These are phyloP conservation scores for Suillus sp. DNA, from an alignment of 768 basidiomycete genomes.

Conservation along the genomic window DNA sequence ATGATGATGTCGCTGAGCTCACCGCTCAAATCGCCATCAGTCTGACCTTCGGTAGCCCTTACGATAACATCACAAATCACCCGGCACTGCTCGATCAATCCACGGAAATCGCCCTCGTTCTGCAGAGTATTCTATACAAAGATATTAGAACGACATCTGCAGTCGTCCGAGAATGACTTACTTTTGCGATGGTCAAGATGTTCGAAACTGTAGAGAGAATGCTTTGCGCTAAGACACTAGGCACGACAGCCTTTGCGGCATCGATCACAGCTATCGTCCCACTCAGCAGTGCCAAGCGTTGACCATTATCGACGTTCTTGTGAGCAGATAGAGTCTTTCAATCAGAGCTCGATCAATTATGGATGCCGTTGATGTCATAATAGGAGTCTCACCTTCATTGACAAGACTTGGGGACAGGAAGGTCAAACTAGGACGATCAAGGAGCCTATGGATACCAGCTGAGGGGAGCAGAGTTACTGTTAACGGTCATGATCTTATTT, in stretches of 20 bases:
- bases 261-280: not conserved
- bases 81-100: not conserved
- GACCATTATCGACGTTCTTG: not conserved
- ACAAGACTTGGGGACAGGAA: conserved; percentile 1
- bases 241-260: not conserved
- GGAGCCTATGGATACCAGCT: not conserved
- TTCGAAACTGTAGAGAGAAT: not conserved
- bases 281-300: not conserved
- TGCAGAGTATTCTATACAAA: not conserved
- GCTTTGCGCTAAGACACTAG: not conserved
- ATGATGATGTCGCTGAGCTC: not conserved
- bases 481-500: conserved; percentile 1
- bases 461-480: not conserved
- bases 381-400: conserved; percentile 1
- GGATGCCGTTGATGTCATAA: not conserved
- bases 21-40: not conserved
- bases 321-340: not conserved
- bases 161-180: not conserved
- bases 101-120: not conserved
- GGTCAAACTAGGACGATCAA: not conserved
- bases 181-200: not conserved
- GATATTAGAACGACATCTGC: not conserved
- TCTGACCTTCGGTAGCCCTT: not conserved
- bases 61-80: not conserved
- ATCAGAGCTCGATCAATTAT: not conserved